Percentiles rank a stretch among this genome's conserved stretches.
phyloP scores from a whole-genome alignment of 2,329 filamentous ascomycete species.

The Arthrobotrys iridis region DNA sequence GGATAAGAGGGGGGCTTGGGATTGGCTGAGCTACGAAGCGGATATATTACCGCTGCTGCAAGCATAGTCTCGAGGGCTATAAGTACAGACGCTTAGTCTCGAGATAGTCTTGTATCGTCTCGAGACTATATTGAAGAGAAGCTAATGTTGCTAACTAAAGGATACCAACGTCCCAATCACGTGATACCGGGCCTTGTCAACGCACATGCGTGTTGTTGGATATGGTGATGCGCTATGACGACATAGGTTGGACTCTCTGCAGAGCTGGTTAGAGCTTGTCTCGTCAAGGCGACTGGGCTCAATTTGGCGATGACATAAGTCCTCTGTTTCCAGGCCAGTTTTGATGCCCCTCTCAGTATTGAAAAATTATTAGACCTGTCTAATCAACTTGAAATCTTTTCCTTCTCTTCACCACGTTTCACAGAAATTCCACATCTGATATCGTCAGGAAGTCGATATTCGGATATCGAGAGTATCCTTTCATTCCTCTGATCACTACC shows the following conservation, averaged over 20 bases:
- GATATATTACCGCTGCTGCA: slow-evolving; percentile 45
- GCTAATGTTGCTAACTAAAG: not conserved
- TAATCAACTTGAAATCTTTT: not conserved
- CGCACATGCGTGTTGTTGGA: not conserved
- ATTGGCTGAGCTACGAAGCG: slow-evolving; percentile 52
- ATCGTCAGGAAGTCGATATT: not conserved
- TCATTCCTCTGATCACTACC: not conserved
- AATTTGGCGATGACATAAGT: slow-evolving; percentile 32
- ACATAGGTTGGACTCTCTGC: slow-evolving; percentile 28
- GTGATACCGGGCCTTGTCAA: slow-evolving; percentile 4
- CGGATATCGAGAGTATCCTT: not conserved
- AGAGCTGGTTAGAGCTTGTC: too few species aligned
- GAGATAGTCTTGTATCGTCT: too few species aligned
- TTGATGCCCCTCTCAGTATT: not conserved
- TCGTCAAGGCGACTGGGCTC: not conserved
- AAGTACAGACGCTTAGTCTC: not conserved
- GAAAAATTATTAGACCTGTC: not conserved
- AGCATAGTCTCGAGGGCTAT: not conserved
- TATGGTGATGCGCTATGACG: slow-evolving; percentile 51
- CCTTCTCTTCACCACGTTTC: slow-evolving; percentile 8
- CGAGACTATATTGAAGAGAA: too few species aligned
- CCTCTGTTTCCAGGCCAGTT: not conserved
- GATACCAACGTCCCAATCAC: not conserved
- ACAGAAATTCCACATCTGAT: not conserved
- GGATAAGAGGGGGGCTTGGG: slow-evolving; percentile 53